phyloP scores from a whole-genome alignment of 306 rosid genomes.

The Begonia loranthoides region DNA sequence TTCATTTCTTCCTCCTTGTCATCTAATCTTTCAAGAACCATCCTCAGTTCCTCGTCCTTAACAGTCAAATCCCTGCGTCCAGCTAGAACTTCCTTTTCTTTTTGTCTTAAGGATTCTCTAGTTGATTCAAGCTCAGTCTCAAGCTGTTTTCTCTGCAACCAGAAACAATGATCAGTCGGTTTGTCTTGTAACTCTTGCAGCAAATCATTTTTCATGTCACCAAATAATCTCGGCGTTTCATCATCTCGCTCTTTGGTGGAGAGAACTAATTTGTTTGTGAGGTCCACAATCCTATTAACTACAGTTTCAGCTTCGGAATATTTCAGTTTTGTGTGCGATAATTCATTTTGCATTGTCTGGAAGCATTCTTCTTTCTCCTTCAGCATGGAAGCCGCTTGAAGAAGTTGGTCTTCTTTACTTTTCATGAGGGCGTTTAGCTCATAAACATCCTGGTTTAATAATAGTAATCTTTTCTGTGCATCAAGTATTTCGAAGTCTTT shows the following conservation, averaged over 20 bases:
- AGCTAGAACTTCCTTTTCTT: constrained; percentile 66
- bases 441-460: constrained; percentile 44
- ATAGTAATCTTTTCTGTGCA: constrained; percentile 53
- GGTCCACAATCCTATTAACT: constrained; percentile 48
- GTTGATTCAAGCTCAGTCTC: constrained; percentile 55
- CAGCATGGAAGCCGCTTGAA: constrained; percentile 52
- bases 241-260: constrained; percentile 42
- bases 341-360: constrained; percentile 36
- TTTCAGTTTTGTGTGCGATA: constrained; percentile 39
- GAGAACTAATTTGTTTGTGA: constrained; percentile 51
- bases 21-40: constrained; percentile 43
- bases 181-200: constrained; percentile 24
- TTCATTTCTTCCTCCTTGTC: constrained; percentile 46
- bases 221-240: constrained; percentile 6
- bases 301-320: constrained; percentile 56
- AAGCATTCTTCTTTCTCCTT: constrained; percentile 73
- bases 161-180: constrained; percentile 28
- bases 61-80: constrained; percentile 48
- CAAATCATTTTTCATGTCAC: constrained; percentile 20
- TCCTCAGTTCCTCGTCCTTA: constrained; percentile 71
- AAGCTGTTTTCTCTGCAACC: constrained; percentile 41
- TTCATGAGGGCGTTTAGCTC: constrained; percentile 60
- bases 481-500: constrained; percentile 71
- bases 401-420: constrained; percentile 54
- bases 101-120: constrained; percentile 43